Conservation (phyloP, 495 filamentous ascomycete genomes). For the Penicillium simplicissimum region DNA sequence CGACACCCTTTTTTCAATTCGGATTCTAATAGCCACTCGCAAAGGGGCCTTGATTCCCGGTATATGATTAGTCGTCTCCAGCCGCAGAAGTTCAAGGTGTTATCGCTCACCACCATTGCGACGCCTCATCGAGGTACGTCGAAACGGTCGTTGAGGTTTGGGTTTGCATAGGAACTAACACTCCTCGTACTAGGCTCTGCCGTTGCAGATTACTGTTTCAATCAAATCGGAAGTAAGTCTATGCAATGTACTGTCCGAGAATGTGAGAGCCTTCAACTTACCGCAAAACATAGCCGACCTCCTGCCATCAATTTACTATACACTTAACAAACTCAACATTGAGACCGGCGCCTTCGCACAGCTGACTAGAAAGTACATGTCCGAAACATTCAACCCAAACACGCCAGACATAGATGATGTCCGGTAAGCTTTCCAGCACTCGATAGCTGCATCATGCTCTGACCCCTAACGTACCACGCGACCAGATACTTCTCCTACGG, state of each 20-base stretch:
- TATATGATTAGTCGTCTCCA: slow-evolving; percentile 86
- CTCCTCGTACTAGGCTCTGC: slow-evolving; percentile 55
- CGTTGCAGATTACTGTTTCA: slow-evolving; percentile 82
- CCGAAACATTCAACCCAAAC: slow-evolving; percentile 74
- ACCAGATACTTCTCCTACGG: slow-evolving; percentile 87
- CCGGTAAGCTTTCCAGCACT: slow-evolving; percentile 39
- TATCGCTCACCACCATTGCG: slow-evolving; percentile 84
- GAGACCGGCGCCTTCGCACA: slow-evolving; percentile 84
- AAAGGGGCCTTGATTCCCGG: slow-evolving; percentile 82
- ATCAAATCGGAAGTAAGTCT: slow-evolving; percentile 58
- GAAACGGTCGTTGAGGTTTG: too few species aligned
- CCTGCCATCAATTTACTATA: slow-evolving; percentile 69
- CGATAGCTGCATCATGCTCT: neutral
- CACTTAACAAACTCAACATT: slow-evolving; percentile 65
- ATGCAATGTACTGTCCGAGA: neutral
- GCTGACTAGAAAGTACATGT: slow-evolving; percentile 81
- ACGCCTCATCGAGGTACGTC: slow-evolving; percentile 75
- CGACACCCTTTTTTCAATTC: neutral
- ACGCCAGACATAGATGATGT: slow-evolving; percentile 74
- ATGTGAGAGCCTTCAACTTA: neutral
- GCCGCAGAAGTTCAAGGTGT: slow-evolving; percentile 68
- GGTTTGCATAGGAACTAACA: slow-evolving; percentile 2
- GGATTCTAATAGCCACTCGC: slow-evolving; percentile 17
- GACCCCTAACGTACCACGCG: neutral
- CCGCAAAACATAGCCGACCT: slow-evolving; percentile 36